phyloP scores from a whole-genome alignment of 306 rosid species.

The cucumber (Cucumis sativus) region Cucumber_9930_V3 NC_026659.2:4027501-4028000 shows the following conservation, averaged over 20 bases:
- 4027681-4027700: constrained; percentile 9
- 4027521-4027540: constrained; percentile 13
- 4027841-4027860: constrained; percentile 12
- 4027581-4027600: constrained; percentile 13
- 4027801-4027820: constrained; percentile 27
- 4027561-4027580: constrained; percentile 13
- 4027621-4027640: constrained; percentile 1
- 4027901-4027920: constrained; percentile 18
- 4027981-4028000: constrained; percentile 24
- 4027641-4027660: constrained; percentile 15
- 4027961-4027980: constrained; percentile 22
- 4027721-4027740: constrained; percentile 16
- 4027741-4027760: constrained; percentile 28
- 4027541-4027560: constrained; percentile 21
- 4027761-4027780: constrained; percentile 18
- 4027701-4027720: constrained; percentile 19
- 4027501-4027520: constrained; percentile 21
- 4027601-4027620: constrained; percentile 23
- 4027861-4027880: constrained; percentile 27
- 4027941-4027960: constrained; percentile 20
- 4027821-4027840: constrained; percentile 22
- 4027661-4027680: constrained; percentile 12
- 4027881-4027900: constrained; percentile 18
- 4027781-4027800: constrained; percentile 18
- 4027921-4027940: constrained; percentile 28